phyloP scores from a whole-genome alignment of 192 early-diverging fungal species.

The Rhizophagus prolifer region DNA sequence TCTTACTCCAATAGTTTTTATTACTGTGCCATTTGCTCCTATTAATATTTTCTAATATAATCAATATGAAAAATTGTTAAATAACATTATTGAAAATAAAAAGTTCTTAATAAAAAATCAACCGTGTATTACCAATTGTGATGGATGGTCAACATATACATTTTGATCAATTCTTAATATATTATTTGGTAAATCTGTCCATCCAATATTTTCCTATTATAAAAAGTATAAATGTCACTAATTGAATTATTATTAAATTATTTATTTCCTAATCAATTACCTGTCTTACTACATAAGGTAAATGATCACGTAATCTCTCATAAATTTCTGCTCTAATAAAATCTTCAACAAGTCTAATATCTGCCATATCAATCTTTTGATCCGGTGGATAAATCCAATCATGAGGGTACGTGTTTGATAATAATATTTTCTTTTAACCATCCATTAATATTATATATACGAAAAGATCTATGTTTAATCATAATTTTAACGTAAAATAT shows the following conservation, averaged over 20 bases:
- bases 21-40: conserved; percentile 46
- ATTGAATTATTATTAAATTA: background rate
- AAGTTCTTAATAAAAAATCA: background rate
- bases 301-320: conserved; percentile 44
- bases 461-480: conserved; percentile 28
- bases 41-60: conserved; percentile 53
- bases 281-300: conserved; percentile 58
- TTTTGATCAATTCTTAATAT: conserved; percentile 55
- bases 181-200: conserved; percentile 47
- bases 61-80: background rate
- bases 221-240: background rate
- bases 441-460: conserved; percentile 28
- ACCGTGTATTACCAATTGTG: conserved; percentile 32
- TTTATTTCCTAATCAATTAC: background rate
- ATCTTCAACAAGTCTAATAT: conserved; percentile 56
- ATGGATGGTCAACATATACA: conserved; percentile 50
- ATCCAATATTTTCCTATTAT: conserved; percentile 51
- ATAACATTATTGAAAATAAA: background rate
- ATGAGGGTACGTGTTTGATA: conserved; percentile 38
- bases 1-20: conserved; percentile 41
- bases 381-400: conserved; percentile 51
- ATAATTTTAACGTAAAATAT: conserved; percentile 26
- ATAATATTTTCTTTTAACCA: conserved; percentile 30
- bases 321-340: conserved; percentile 60
- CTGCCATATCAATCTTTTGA: conserved; percentile 53